Conservation (phyloP, 257 asterid genomes). For the Solanum infundibuliforme region DNA sequence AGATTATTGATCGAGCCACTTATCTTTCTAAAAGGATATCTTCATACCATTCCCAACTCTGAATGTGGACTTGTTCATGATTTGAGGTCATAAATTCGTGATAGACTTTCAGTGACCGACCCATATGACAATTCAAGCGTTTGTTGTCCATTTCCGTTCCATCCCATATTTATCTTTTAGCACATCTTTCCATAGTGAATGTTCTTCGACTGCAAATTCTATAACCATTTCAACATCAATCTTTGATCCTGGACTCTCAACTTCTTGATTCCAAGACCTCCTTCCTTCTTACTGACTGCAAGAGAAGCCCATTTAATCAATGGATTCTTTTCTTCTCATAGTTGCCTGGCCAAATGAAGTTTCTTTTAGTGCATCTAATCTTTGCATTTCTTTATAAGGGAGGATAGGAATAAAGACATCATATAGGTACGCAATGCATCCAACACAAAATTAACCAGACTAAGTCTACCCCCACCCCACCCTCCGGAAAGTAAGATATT, state of each 20-base stretch:
- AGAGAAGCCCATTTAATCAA: neutral
- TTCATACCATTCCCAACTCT: neutral
- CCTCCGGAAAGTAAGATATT: neutral
- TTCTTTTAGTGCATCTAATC: neutral
- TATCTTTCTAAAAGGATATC: neutral
- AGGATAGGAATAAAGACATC: neutral
- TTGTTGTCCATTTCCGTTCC: neutral
- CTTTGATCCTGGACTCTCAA: neutral
- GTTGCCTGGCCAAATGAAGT: neutral
- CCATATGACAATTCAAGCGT: neutral
- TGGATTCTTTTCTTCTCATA: neutral
- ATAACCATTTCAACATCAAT: neutral
- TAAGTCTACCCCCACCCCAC: neutral
- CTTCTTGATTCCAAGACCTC: neutral
- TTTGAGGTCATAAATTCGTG: neutral
- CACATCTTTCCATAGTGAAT: neutral
- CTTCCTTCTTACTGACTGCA: neutral
- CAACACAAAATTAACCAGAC: neutral
- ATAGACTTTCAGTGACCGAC: neutral
- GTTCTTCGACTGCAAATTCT: neutral
- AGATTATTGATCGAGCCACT: neutral
- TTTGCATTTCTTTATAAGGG: neutral
- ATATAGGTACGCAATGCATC: neutral
- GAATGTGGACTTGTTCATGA: neutral
- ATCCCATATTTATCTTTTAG: neutral